Base-by-base conservation (phyloP, 2,329 filamentous ascomycete genomes). In the Aspergillus transmontanensis region DNA sequence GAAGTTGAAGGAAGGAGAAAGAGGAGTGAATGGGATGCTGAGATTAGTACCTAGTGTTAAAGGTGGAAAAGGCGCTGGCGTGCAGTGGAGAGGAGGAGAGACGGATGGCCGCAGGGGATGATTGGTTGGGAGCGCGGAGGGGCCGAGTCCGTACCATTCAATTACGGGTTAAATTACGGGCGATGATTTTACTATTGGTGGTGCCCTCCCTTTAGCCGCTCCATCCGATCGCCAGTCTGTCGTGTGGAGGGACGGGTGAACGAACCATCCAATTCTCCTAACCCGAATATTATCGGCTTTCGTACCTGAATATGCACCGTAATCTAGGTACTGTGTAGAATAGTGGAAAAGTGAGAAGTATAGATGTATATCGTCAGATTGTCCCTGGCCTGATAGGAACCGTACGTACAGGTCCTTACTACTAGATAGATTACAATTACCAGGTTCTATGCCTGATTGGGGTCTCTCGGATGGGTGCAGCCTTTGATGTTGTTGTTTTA, bases 1-100 rank as follows among this genome's bases (percentile, higher is more conserved):
- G 60, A 70, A 62, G 65, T 66, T 48, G 61, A 61, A 64, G 63
- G 58, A 62, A 65, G 60, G 62, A 66, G 65, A 66, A 56, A 56
- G 41, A 51, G 60, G 58, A 59, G 64, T 48, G 60, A 56, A 62
- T 55, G 57, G 61, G 59, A 41, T 41, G 39, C 39, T 57, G 63
- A 64, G 67, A 59, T 53, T 58, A 48, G 30, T 45, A 46, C 26
- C 6, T 30, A 34, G 39, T 39, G 57, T 32, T 48, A 28, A 50
- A 36, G 43, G 57, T 51, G 45, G 61, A 54, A 63, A 58, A 61
- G 60, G 60, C 36, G 60, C 55, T 62, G 55, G 51, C 48, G 45
- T 58, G 57, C 45, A 59, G 48, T 51, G 51, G 34, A 54, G 32
- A 46, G 51, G 63, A 64, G 67, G 63, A 62, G 59, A 64, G 30